A percentile compares a stretch with the other conserved stretches of the same genome.
Evolutionary conservation across 192 early-diverging fungal genomes (phyloP).

Genomic region (Polychytrium aggregatum): DNA sequence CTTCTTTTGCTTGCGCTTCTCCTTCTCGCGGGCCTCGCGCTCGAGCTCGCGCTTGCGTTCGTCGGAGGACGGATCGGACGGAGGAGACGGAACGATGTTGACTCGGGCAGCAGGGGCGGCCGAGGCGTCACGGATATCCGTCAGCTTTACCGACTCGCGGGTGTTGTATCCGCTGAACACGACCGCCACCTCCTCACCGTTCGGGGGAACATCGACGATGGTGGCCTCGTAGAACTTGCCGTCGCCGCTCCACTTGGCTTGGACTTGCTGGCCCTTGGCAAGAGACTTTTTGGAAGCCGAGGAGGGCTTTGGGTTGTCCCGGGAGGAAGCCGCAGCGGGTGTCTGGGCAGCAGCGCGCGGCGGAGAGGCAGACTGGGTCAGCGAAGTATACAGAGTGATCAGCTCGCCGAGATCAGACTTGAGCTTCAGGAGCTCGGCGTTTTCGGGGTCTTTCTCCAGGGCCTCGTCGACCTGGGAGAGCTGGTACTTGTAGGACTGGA

Average conservation of each 20-base stretch:
- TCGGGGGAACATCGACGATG: slow-evolving; percentile 44
- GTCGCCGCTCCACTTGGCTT: slow-evolving; percentile 51
- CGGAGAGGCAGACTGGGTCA: no score
- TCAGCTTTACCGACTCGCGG: slow-evolving; percentile 32
- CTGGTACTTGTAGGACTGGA: slow-evolving; percentile 50
- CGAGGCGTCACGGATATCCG: slow-evolving; percentile 28
- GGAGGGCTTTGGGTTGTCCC: slow-evolving; percentile 14
- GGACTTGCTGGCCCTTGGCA: slow-evolving; percentile 12
- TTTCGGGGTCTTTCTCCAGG: slow-evolving; percentile 51
- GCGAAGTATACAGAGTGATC: slow-evolving; percentile 35
- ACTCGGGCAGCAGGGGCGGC: slow-evolving; percentile 10
- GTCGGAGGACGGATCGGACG: no score
- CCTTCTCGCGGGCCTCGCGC: slow-evolving; percentile 6
- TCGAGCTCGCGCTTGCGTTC: no score
- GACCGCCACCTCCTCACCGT: slow-evolving; percentile 31
- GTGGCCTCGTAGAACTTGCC: slow-evolving; percentile 56
- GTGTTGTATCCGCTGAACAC: slow-evolving; percentile 51
- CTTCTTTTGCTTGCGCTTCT: slow-evolving; percentile 42
- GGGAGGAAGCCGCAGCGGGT: background rate
- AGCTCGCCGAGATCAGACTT: slow-evolving; percentile 56
- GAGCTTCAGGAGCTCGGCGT: slow-evolving; percentile 56
- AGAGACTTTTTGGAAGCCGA: no score
- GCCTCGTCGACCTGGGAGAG: slow-evolving; percentile 63
- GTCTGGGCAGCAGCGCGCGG: background rate
- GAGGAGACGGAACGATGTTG: no score